Conservation (phyloP, 805 yeast genomes). For the Saccharomycopsis fodiens region DNA sequence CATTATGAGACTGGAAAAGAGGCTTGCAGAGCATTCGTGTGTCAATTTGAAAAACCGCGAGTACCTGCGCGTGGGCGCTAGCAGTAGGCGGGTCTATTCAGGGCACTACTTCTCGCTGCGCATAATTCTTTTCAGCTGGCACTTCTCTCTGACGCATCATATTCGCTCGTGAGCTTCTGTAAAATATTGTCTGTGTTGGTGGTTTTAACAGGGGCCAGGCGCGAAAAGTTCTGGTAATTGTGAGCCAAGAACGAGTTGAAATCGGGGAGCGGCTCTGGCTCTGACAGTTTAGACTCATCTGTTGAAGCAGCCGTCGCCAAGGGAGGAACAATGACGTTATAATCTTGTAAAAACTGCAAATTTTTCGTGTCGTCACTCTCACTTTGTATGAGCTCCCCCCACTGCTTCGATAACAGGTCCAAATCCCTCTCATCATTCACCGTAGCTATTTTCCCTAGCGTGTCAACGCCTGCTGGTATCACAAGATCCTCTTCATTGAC, state of each 20-base stretch:
- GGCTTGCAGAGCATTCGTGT: too few species aligned
- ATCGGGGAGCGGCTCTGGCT: neutral
- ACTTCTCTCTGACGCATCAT: neutral
- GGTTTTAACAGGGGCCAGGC: neutral
- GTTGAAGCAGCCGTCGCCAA: neutral
- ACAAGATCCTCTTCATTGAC: constrained; percentile 2
- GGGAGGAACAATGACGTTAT: neutral
- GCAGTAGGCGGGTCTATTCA: neutral
- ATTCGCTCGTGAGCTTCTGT: neutral
- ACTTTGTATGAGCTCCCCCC: neutral
- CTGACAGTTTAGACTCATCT: neutral
- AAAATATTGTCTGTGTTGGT: neutral
- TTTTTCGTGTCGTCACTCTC: neutral
- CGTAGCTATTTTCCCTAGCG: constrained; percentile 13
- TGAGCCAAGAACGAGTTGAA: neutral
- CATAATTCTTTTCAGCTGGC: neutral
- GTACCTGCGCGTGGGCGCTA: too few species aligned
- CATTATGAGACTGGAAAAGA: too few species aligned
- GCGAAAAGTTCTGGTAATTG: neutral
- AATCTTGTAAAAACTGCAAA: neutral
- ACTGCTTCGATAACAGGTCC: neutral
- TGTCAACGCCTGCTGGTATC: constrained; percentile 14
- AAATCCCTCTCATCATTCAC: constrained; percentile 10
- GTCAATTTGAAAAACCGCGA: too few species aligned
- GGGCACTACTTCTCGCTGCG: neutral